Base-by-base conservation (phyloP, 176 grass and related monocot species). In the Oryza coarctata region DNA sequence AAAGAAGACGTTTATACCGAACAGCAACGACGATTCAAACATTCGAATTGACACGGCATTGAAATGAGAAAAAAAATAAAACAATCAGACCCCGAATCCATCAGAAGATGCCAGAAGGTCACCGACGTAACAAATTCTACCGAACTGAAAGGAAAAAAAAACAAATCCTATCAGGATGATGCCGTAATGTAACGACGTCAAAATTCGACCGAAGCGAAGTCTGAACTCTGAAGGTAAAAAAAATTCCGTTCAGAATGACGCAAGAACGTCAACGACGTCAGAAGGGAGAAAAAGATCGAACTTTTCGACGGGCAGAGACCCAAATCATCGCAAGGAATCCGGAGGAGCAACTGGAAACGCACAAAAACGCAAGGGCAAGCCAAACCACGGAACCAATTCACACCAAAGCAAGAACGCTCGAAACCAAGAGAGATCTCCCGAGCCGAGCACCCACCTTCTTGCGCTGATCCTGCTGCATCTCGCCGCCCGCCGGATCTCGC, bases 401-500 rank as follows among this genome's bases (percentile, higher is more conserved):
- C 12, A 12, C 39, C 18, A 18, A 13, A 11, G 38, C 50, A 62
- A 62, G 55, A 77, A 87, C 63, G 80, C 8, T 70, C 12, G 20
- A 80, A 68, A 83, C 26, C 31, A 47, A 60, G 31, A 68, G 79
- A 80, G 82, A 87, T 69, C 34, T 73, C 47, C 13, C 67, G 44
- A 89, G 78, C 62, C 65, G 20, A 39, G 10, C 9, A 10, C 90
- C 17, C 26, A 98, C 96, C 96, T 98, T 95, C 86, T 95, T 98
- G 47, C 82, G 89, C 75, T 93, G 93, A 85, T 93, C 96, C 86
- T 93, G 88, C 93, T 98, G 93, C 93, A 98, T 98, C 88, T 84
- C 84, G 70, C 44, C 34, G 66, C 72, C 17, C 43, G 8, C 28
- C 80, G 76, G 89, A 93, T 93, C 88, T 80, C 86, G 81, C 49